These are phyloP conservation scores for Penicillium glabrum DNA, from an alignment of 2,329 filamentous ascomycete species.

Conservation along the genomic window DNA sequence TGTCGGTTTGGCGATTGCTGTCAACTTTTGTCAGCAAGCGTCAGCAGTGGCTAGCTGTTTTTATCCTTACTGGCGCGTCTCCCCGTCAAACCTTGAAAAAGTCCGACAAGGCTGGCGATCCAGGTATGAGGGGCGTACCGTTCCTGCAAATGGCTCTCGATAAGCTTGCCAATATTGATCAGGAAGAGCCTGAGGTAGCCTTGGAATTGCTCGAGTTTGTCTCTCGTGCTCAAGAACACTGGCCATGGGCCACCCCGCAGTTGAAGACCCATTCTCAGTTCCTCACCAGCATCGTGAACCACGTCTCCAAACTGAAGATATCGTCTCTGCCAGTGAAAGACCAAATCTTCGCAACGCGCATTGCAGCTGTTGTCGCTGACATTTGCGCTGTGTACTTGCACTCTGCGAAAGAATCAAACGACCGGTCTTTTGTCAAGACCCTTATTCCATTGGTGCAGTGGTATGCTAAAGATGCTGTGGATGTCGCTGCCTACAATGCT, in stretches of 20 bases:
- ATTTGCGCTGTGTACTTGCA: conserved; percentile 90
- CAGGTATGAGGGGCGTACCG: conserved; percentile 57
- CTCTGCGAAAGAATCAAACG: conserved; percentile 73
- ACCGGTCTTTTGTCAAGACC: conserved; percentile 65
- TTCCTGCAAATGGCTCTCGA: conserved; percentile 74
- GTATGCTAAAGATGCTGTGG: conserved; percentile 73
- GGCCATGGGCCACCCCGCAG: conserved; percentile 89
- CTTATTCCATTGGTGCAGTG: conserved; percentile 76
- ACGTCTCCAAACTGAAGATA: conserved; percentile 62
- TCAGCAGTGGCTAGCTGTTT: conserved; percentile 95
- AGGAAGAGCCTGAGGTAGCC: conserved; percentile 64
- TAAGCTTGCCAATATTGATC: conserved; percentile 64
- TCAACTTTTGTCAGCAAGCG: conserved; percentile 82
- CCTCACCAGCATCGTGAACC: conserved; percentile 68
- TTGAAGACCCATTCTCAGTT: conserved; percentile 73
- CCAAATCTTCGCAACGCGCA: conserved; percentile 61
- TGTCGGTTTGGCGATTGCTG: conserved; percentile 79
- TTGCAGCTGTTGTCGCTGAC: conserved; percentile 82
- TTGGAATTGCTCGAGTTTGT: conserved; percentile 83
- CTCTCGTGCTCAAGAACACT: conserved; percentile 84
- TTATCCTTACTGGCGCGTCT: conserved; percentile 82
- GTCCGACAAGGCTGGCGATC: conserved; percentile 49
- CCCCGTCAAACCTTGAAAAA: conserved; percentile 70
- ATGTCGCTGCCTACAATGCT: conserved; percentile 78
- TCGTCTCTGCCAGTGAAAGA: conserved; percentile 48